Conservation (phyloP, 805 yeast genomes). For the Diddensiella transvaalensis region DNA sequence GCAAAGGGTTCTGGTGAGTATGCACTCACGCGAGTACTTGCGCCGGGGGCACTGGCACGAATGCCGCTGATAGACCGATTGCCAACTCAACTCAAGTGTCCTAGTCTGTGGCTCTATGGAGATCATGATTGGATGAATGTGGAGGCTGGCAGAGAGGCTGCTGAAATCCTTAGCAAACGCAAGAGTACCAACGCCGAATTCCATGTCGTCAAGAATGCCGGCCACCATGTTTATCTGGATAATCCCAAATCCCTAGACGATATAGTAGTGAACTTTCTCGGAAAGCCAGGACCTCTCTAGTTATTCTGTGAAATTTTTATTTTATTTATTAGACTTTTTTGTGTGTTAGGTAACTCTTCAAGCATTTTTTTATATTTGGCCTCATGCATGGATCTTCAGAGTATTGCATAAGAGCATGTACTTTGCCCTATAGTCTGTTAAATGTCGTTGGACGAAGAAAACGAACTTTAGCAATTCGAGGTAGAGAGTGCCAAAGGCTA, state of each 20-base stretch:
- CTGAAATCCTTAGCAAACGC: slow-evolving; percentile 18
- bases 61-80: slow-evolving; percentile 58
- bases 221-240: slow-evolving; percentile 72
- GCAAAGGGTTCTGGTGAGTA: slow-evolving; percentile 90
- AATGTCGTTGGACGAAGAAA: no score
- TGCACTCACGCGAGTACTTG: slow-evolving; percentile 72
- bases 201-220: slow-evolving; percentile 46
- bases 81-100: slow-evolving; percentile 46
- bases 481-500: no score
- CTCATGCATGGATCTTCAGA: no score
- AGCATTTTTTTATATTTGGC: no score
- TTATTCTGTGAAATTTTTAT: no score
- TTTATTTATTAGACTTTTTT: no score
- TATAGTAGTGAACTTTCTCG: slow-evolving; percentile 41
- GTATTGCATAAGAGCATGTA: no score
- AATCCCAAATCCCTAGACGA: slow-evolving; percentile 50
- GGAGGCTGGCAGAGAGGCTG: slow-evolving; percentile 38
- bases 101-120: slow-evolving; percentile 83
- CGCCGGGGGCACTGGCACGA: slow-evolving; percentile 89
- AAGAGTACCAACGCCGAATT: slow-evolving; percentile 29
- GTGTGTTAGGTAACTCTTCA: no score
- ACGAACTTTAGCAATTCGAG: no score
- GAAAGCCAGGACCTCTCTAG: no score
- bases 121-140: slow-evolving; percentile 65
- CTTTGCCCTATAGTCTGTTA: no score